These are phyloP conservation scores for Pholiota molesta DNA, from an alignment of 768 basidiomycete species.

Conservation along the genomic window DNA sequence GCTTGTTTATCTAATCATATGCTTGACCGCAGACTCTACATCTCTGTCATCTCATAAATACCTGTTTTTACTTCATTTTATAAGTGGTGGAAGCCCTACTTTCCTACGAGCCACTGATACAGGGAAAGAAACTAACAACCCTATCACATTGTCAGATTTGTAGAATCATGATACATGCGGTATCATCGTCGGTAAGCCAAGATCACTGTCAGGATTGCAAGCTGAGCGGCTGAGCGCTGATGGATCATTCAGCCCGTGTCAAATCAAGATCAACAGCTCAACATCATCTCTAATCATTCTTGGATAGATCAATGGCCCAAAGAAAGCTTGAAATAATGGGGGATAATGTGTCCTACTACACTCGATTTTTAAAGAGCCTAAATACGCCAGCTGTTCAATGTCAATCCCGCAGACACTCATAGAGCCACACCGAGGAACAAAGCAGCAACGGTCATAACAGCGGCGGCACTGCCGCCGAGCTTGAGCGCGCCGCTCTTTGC, in stretches of 20 bases:
- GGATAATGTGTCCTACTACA: constrained; percentile 10
- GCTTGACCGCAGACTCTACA: neutral
- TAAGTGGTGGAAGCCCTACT: too few relatives aligned
- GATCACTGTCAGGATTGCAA: too few relatives aligned
- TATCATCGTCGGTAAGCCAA: too few relatives aligned
- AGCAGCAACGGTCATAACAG: constrained; percentile 33
- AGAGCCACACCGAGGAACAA: constrained; percentile 30
- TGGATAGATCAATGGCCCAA: neutral
- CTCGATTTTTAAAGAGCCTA: constrained; percentile 6
- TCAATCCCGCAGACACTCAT: neutral
- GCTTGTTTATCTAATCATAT: constrained; percentile 20
- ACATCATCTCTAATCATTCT: neutral
- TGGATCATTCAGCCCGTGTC: too few relatives aligned
- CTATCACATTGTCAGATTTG: too few relatives aligned
- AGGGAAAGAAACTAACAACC: too few relatives aligned
- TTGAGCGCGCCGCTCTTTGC: constrained; percentile 29
- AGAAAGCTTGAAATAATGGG: neutral
- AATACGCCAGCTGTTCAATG: neutral
- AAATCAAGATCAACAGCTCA: too few relatives aligned
- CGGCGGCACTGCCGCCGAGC: constrained; percentile 36
- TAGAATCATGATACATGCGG: too few relatives aligned
- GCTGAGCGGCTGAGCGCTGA: too few relatives aligned
- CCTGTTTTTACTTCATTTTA: neutral
- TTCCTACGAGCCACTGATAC: too few relatives aligned
- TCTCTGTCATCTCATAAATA: neutral